Evolutionary conservation across 768 basidiomycete species (phyloP).

Genomic region (Termitomyces sp.): DNA sequence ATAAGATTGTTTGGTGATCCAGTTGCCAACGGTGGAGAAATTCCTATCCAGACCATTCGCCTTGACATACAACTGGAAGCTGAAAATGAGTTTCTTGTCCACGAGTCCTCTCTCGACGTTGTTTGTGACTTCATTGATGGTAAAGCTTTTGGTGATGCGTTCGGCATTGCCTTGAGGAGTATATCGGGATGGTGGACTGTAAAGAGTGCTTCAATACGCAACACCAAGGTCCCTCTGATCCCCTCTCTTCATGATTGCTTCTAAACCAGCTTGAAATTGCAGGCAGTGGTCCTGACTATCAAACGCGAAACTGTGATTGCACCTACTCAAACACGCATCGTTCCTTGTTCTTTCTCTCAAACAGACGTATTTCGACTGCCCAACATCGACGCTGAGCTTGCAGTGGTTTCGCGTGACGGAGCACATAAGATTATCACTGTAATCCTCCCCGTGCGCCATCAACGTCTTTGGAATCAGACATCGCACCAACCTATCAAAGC

Average conservation of each 20-base stretch:
- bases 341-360: constrained; percentile 54
- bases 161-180: constrained; percentile 65
- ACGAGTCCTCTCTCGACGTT: constrained; percentile 52
- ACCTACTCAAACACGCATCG: constrained; percentile 59
- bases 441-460: constrained; percentile 45
- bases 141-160: constrained; percentile 65
- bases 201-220: constrained; percentile 20
- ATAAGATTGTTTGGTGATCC: constrained; percentile 87
- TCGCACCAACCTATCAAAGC: constrained; percentile 43
- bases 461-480: constrained; percentile 36
- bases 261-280: background rate
- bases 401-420: constrained; percentile 29
- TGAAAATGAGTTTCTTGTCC: constrained; percentile 29
- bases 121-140: constrained; percentile 73
- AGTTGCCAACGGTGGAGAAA: constrained; percentile 30
- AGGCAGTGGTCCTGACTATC: constrained; percentile 32
- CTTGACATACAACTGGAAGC: constrained; percentile 46
- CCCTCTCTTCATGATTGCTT: background rate
- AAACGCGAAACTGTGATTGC: constrained; percentile 40
- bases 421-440: constrained; percentile 28
- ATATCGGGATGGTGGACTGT: constrained; percentile 57
- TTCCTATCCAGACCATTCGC: constrained; percentile 57
- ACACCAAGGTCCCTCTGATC: constrained; percentile 14
- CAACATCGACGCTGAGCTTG: constrained; percentile 38
- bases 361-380: constrained; percentile 30